Evolutionary conservation across 495 filamentous ascomycete species (phyloP), one percentile per base, ranked within the genome.

Genomic region (Penicillium riverlandense): DNA sequence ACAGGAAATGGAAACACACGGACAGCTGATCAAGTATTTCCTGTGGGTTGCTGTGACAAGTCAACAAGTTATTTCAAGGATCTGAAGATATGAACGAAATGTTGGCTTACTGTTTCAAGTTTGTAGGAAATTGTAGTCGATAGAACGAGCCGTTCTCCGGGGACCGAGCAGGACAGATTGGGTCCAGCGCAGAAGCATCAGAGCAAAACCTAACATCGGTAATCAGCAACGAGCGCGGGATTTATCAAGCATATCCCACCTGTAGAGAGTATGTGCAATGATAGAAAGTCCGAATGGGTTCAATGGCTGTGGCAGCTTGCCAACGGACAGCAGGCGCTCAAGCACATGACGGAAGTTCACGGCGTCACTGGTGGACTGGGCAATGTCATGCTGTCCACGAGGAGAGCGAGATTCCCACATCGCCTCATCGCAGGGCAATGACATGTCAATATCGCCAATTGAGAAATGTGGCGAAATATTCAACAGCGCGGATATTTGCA

Each of bases 251-350:
- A 14, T 43, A 43, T 11, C 40, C 30, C 33, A 35, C 40, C 40
- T 43, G 22, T 43, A 43, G 22, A 43, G 40, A 34, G 40, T 43
- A 34, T 43, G 29, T 43, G 40, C 40, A 12, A 43, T 35, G 40
- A 43, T 43, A 43, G 28, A 43, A 31, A 34, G 29, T 6, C 40
- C 40, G 27, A 43, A 43, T 8, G 40, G 33, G 11, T 35, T 43
- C 7, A 43, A 31, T 32, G 40, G 40, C 40, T 35, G 29, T n/a
- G 40, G 40, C 29, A 43, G 34, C 29, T 43, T 43, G 29, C 33
- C 40, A 31, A 35, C 33, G 11, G 40, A 43, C 29, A 43, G 40
- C 40, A 43, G 34, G 13, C 29, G 33, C 30, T 43, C 40, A 13
- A 43, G 40, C 40, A 43, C 40, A 22, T 31, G 30, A 16, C 40